Conservation (phyloP, 164 flowering plant genomes). For the Piper longum region DNA sequence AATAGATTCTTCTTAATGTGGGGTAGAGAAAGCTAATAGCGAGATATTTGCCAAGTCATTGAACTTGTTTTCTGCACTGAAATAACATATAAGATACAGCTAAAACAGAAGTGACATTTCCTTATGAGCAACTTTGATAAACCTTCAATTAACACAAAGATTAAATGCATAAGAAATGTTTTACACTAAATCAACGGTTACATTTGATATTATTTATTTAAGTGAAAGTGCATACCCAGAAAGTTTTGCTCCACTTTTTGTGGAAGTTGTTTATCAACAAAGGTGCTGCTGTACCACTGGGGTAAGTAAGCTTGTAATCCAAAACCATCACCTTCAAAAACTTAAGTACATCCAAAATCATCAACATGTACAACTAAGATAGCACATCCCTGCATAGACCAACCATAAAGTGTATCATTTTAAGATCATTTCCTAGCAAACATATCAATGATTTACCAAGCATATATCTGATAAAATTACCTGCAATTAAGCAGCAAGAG, state of each 20-base stretch:
- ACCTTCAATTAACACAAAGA: not conserved
- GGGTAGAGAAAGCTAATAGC: slow-evolving; percentile 44
- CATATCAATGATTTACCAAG: no score
- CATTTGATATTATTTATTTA: no score
- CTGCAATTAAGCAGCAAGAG: no score
- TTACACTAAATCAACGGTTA: not conserved
- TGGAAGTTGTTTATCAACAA: slow-evolving; percentile 95
- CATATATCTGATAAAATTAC: no score
- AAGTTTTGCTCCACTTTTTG: slow-evolving; percentile 86
- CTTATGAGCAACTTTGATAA: not conserved
- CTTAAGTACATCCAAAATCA: no score
- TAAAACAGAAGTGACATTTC: not conserved
- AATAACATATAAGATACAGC: not conserved
- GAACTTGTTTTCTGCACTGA: slow-evolving; percentile 74
- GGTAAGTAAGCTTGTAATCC: slow-evolving; percentile 92
- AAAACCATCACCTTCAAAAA: slow-evolving; percentile 66
- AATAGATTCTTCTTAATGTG: no score
- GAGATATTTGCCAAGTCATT: slow-evolving; percentile 75
- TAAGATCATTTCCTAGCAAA: no score
- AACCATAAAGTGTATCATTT: no score
- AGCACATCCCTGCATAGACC: no score
- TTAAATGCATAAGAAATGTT: not conserved
- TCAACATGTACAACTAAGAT: no score
- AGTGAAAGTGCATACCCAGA: slow-evolving; percentile 17
- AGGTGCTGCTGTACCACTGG: slow-evolving; percentile 98